Evolutionary conservation across 1,284 basidiomycete species (phyloP).

Genomic region (Austropuccinia psidii): DNA sequence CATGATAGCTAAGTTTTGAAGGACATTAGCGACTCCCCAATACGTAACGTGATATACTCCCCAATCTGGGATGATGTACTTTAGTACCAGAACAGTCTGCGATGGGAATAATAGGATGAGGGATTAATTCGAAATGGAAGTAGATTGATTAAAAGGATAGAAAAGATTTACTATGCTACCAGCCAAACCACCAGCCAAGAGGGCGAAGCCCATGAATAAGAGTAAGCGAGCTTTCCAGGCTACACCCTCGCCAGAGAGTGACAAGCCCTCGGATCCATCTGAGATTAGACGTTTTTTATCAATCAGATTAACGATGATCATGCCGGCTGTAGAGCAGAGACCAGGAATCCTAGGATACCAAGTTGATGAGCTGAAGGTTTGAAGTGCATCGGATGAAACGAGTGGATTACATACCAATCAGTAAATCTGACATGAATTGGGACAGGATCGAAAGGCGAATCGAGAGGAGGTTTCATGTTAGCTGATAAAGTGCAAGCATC

Average conservation of each 20-base stretch:
- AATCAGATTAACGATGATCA: constrained; percentile 85
- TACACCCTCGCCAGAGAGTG: constrained; percentile 61
- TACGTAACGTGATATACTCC: constrained; percentile 67
- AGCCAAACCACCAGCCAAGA: constrained; percentile 92
- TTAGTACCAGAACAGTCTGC: constrained; percentile 80
- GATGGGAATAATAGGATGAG: neutral
- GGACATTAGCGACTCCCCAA: constrained; percentile 89
- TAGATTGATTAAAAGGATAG: neutral
- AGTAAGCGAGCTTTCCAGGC: constrained; percentile 84
- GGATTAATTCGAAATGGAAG: neutral
- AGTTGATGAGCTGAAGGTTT: neutral
- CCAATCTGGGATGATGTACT: constrained; percentile 73
- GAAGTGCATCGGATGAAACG: neutral
- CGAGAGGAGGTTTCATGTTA: constrained; percentile 57
- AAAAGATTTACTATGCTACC: constrained; percentile 71
- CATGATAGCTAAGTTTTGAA: constrained; percentile 87
- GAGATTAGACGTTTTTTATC: constrained; percentile 84
- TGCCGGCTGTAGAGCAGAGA: constrained; percentile 84
- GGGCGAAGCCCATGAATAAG: constrained; percentile 87
- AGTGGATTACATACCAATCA: constrained; percentile 28
- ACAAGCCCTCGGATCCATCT: constrained; percentile 55
- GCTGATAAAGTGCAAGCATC: constrained; percentile 80
- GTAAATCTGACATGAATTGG: constrained; percentile 81
- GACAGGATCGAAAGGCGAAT: constrained; percentile 61
- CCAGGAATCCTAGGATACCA: constrained; percentile 80